Evolutionary conservation across 768 basidiomycete genomes (phyloP), one percentile per base, ranked within the genome.

Genomic region (Ramaria rubella): DNA sequence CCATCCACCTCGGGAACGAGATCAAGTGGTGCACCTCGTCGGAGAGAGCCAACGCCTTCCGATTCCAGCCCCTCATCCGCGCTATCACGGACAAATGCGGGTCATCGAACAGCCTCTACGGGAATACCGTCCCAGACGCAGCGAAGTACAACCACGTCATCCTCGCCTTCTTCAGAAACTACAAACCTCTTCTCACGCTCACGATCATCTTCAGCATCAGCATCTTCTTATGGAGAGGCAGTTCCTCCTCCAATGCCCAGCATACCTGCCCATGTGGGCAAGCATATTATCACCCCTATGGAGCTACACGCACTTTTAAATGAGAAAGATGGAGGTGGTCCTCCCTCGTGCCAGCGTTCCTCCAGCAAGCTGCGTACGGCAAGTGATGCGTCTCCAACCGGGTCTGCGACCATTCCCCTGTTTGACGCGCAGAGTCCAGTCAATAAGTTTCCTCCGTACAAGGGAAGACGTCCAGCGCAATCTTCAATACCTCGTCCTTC

Each of bases 141-240:
- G 52, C 40, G 52, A 6, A 79, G 77, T 59, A 76, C 75, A 5
- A 74, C 77, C 0, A 82, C 83, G 9, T 81, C 85, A 0, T 81
- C 86, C 0, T 87, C 85, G 1, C 82, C 65, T 83, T 82, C 65
- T 69, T 76, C 46, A 71, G 70, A 40, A 73, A 80, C 0, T 69
- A 72, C 50, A 78, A 78, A 0, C 67, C 48, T 56, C 33, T 56
- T 56, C 26, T 56, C 55, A 8, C 55, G 55, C 31, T 56, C 55
- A 46, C 43, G 55, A 0, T 74, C 75, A 9, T 85, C 83, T 0
- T 85, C 84, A 0, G 66, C 77, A 0, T 85, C 84, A 0, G 66
- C 77, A 0, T 81, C 85, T 0, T 86, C 86, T 2, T 76, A 74
- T 38, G 77, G 75, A 0, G 77, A 76, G 4, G 72, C 74, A 24